These are phyloP conservation scores for Lachnellula hyalina DNA, from an alignment of 2,329 filamentous ascomycete genomes.

Conservation along the genomic window DNA sequence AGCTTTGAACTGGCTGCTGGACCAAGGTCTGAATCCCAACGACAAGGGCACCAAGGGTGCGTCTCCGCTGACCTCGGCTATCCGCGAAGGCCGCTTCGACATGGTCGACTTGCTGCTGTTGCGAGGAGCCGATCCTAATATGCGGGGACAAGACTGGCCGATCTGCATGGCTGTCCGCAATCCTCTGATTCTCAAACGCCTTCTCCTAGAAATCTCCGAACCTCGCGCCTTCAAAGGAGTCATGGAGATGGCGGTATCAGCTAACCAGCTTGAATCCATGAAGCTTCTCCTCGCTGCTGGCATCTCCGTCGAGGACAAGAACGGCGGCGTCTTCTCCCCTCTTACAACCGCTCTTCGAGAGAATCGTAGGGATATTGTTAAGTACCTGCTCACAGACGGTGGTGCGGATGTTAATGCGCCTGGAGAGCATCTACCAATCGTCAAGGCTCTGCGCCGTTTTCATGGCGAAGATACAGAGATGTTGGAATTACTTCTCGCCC, in stretches of 20 bases:
- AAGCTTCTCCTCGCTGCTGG: constrained; percentile 41
- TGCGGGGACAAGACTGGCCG: constrained; percentile 65
- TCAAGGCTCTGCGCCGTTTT: constrained; percentile 61
- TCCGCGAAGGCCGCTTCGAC: constrained; percentile 53
- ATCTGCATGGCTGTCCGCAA: constrained; percentile 62
- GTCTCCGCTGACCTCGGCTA: constrained; percentile 62
- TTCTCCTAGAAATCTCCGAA: constrained; percentile 52
- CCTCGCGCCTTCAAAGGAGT: constrained; percentile 60
- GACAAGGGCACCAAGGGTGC: constrained; percentile 51
- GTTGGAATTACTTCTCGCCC: constrained; percentile 56
- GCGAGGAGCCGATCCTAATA: constrained; percentile 55
- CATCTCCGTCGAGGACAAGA: constrained; percentile 65
- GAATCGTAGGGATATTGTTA: constrained; percentile 53
- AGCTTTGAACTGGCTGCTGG: constrained; percentile 54
- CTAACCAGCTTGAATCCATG: constrained; percentile 61
- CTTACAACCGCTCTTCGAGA: constrained; percentile 64
- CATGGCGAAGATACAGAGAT: constrained; percentile 52
- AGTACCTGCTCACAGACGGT: constrained; percentile 55
- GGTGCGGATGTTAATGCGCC: constrained; percentile 61
- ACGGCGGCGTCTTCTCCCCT: constrained; percentile 66
- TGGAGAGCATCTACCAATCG: constrained; percentile 65
- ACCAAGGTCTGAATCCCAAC: constrained; percentile 55
- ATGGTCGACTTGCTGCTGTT: constrained; percentile 54
- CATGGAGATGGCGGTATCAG: constrained; percentile 62
- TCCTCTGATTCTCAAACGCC: constrained; percentile 52